phyloP scores from a whole-genome alignment of 1,139 yeast species.

The Diutina siamensis region DNA sequence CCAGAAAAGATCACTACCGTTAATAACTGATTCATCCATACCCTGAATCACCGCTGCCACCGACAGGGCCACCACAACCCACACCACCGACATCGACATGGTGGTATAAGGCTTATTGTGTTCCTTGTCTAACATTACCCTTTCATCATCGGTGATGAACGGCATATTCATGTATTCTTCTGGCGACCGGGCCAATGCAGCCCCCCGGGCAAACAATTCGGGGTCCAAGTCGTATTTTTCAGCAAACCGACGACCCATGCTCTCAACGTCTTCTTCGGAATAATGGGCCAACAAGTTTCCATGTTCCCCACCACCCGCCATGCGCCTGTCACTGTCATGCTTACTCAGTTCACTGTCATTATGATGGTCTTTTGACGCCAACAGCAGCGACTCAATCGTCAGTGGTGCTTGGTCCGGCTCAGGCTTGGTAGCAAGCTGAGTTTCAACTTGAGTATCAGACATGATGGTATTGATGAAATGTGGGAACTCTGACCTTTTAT shows the following conservation, averaged over 20 bases:
- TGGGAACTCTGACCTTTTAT: not conserved
- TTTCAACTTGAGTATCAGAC: not conserved
- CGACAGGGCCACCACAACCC: slow-evolving; percentile 61
- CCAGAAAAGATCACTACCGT: slow-evolving; percentile 72
- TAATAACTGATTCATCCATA: slow-evolving; percentile 81
- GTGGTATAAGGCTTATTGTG: slow-evolving; percentile 57
- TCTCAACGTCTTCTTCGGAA: slow-evolving; percentile 52
- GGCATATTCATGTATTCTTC: slow-evolving; percentile 45
- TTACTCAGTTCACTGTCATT: not conserved
- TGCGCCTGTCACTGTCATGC: not conserved
- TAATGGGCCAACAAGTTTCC: slow-evolving; percentile 56
- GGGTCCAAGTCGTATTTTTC: slow-evolving; percentile 46
- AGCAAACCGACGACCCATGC: slow-evolving; percentile 65
- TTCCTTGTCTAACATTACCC: slow-evolving; percentile 38
- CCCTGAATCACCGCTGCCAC: slow-evolving; percentile 91
- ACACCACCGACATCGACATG: slow-evolving; percentile 65
- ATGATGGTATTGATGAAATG: not conserved
- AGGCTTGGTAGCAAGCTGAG: not conserved
- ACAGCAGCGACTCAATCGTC: not conserved
- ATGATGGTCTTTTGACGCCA: not conserved
- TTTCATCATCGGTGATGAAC: slow-evolving; percentile 49
- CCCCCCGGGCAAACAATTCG: slow-evolving; percentile 61
- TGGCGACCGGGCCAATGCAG: slow-evolving; percentile 66
- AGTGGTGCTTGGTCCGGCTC: not conserved
- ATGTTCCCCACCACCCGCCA: slow-evolving; percentile 11